phyloP scores from a whole-genome alignment of 2,329 filamentous ascomycete species.

The Didymosphaeria variabile region DNA sequence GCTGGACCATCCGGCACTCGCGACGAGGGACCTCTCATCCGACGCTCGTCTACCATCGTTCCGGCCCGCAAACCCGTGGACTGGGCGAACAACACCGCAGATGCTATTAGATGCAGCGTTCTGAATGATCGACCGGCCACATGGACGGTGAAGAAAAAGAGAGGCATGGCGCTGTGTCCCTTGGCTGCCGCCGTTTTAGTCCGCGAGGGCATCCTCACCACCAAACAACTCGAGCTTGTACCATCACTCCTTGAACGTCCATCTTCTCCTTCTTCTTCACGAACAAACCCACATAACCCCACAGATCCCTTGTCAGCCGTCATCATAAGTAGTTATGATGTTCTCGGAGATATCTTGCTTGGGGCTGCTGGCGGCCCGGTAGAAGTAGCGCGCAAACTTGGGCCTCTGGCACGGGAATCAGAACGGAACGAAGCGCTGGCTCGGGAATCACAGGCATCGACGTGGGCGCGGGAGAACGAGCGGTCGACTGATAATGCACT shows the following conservation, averaged over 20 bases:
- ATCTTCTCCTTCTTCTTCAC: constrained; percentile 10
- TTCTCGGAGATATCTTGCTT: constrained; percentile 30
- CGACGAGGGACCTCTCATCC: background rate
- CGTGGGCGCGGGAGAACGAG: background rate
- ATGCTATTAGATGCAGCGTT: constrained; percentile 33
- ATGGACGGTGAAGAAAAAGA: constrained; percentile 36
- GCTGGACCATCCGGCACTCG: background rate
- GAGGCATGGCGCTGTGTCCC: constrained; percentile 34
- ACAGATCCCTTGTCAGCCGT: constrained; percentile 34
- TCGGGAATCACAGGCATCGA: background rate
- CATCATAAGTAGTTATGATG: constrained; percentile 33
- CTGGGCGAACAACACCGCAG: constrained; percentile 17
- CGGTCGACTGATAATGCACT: constrained; percentile 2
- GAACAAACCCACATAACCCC: constrained; percentile 29
- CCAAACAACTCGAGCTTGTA: constrained; percentile 40
- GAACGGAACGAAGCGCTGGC: constrained; percentile 9
- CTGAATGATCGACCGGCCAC: constrained; percentile 35
- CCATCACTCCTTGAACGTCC: constrained; percentile 9
- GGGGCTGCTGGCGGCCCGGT: constrained; percentile 35
- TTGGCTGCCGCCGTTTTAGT: constrained; percentile 39
- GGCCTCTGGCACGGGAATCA: constrained; percentile 16
- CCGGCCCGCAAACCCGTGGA: constrained; percentile 27
- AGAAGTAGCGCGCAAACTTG: constrained; percentile 28
- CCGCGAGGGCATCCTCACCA: constrained; percentile 34
- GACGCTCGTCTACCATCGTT: background rate